A percentile compares a stretch with the other conserved stretches of the same genome.
phyloP scores from a whole-genome alignment of 768 basidiomycete genomes.

The Trametes elegans region DNA sequence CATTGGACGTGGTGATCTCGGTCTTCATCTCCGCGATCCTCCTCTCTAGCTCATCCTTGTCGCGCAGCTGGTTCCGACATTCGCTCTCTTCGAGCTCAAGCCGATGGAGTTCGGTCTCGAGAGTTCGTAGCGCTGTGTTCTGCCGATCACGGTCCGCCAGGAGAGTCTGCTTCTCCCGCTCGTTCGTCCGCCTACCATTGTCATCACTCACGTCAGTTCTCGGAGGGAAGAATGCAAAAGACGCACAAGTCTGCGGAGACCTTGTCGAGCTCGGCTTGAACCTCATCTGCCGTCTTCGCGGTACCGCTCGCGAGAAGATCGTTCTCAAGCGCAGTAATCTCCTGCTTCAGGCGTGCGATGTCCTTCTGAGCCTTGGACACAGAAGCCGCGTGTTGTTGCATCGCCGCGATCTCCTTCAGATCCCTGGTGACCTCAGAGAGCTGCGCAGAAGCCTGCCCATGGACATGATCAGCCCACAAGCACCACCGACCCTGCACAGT shows the following conservation, averaged over 20 bases:
- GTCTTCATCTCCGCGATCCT: constrained; percentile 56
- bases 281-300: constrained; percentile 79
- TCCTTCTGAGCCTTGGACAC: constrained; percentile 61
- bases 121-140: constrained; percentile 45
- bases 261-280: constrained; percentile 72
- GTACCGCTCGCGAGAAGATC: constrained; percentile 73
- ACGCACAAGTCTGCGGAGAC: constrained; percentile 66
- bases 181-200: constrained; percentile 53
- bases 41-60: constrained; percentile 55
- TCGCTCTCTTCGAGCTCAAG: constrained; percentile 63
- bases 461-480: too few relatives aligned
- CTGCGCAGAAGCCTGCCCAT: constrained; percentile 51
- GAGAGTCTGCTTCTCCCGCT: constrained; percentile 59
- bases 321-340: constrained; percentile 62
- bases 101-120: constrained; percentile 59
- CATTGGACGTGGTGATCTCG: constrained; percentile 46
- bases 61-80: constrained; percentile 54
- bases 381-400: constrained; percentile 62
- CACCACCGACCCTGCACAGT: too few relatives aligned
- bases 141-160: constrained; percentile 62
- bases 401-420: constrained; percentile 52
- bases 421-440: constrained; percentile 55
- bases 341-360: constrained; percentile 54
- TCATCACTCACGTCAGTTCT: not conserved
- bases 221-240: not conserved